Base-by-base conservation (phyloP, 2,329 filamentous ascomycete genomes). In the Colletotrichum musae region DNA sequence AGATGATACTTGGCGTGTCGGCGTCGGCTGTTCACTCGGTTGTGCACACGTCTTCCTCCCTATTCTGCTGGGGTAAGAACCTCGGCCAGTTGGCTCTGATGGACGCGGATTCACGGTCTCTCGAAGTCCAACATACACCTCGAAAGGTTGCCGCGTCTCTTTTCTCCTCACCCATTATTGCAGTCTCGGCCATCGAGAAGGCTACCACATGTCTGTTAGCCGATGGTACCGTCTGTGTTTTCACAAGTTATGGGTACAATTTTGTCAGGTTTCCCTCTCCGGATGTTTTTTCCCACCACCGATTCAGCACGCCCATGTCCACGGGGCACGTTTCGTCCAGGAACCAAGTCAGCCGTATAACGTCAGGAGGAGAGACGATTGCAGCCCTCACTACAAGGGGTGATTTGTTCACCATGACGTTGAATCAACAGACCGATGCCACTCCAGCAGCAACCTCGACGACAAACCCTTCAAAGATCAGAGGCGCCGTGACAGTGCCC, bases 11-110 rank as follows among this genome's bases (percentile, higher is more conserved):
- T 24, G 96, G 96, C 0, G 89, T 95, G 64, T 94, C 96, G 2
- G 95, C 96, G 6, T 98, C 96, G 2, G 87, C 93, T 0, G 91
- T 97, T 47, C 96, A 99, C 80, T 98, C 96, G 0, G 95, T 97
- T 3, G 94, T 94, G 0, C 93, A 96, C 75, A 98, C 94, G 0
- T 86, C 88, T 1, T 89, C 90, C 0, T 93, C 94, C 1, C 82
- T 99, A 1, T 99, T 93, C 77, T 97, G 94, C 2, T 99, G 97
- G 86, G 96, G 96, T 24, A 97, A 96, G 75, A 99, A 98, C 75
- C 91, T 94, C 74, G 96, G 96, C 2, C 96, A 99, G 78, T 87
- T 99, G 54, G 96, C 94, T 5, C 87, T 99, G 61, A 94, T 98
- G 82, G 96, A 98, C 78, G 95, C 96, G 0, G 95, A 98, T 80